Conservation (phyloP, 164 flowering plant genomes). For the Vitis rupestris region DNA sequence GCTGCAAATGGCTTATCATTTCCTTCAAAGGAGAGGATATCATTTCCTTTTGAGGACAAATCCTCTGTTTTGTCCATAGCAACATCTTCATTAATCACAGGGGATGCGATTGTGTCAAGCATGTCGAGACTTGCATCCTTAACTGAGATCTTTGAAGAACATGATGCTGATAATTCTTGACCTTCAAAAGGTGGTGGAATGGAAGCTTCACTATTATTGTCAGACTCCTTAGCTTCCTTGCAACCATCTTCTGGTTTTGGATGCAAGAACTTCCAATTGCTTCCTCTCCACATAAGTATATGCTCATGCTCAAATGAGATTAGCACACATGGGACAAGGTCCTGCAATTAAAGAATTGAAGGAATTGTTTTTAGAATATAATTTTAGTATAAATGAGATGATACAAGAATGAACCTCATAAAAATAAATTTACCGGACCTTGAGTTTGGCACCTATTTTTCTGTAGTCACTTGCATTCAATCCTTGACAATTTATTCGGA, state of each 20-base stretch:
- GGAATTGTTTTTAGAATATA: neutral
- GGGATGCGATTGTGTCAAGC: neutral
- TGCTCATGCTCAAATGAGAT: constrained; percentile 81
- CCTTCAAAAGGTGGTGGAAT: constrained; percentile 17
- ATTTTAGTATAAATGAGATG: neutral
- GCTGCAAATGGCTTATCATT: constrained; percentile 10
- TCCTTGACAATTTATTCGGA: constrained; percentile 78
- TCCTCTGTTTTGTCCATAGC: constrained; percentile 14
- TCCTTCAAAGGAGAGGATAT: neutral
- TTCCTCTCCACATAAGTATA: constrained; percentile 91
- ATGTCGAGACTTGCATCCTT: constrained; percentile 6
- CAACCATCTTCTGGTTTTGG: constrained; percentile 20
- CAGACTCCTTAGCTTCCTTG: constrained; percentile 18
- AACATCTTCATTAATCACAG: constrained; percentile 15
- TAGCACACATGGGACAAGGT: constrained; percentile 85
- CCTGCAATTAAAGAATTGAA: constrained; percentile 44
- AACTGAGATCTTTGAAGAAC: constrained; percentile 3
- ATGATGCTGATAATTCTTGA: constrained; percentile 21
- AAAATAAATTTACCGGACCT: constrained; percentile 35
- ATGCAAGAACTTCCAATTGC: constrained; percentile 68
- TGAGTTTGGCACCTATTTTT: constrained; percentile 88
- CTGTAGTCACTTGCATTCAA: constrained; percentile 73
- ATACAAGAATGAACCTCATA: neutral
- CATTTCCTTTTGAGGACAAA: constrained; percentile 9
- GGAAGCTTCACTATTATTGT: constrained; percentile 13